These are phyloP conservation scores for Populus simonii DNA, from an alignment of 345 rosid species.

Conservation along the genomic window DNA sequence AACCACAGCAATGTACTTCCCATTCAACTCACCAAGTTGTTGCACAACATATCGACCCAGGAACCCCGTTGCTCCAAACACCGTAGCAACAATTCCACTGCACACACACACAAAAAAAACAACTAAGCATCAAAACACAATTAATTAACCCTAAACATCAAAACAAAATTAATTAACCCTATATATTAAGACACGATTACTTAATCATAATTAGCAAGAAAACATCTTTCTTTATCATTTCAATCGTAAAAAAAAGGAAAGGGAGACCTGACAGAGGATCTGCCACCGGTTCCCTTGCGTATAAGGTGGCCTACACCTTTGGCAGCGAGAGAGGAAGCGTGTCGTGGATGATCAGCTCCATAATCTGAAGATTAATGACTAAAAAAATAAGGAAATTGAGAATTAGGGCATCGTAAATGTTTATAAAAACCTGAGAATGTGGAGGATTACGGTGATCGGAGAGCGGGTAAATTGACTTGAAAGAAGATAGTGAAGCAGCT, in stretches of 20 bases:
- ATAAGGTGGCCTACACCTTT: conserved; percentile 76
- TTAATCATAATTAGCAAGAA: background rate
- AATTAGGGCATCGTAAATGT: background rate
- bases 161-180: too few relatives aligned
- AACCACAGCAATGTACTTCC: too few relatives aligned
- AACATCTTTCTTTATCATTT: background rate
- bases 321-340: conserved; percentile 56
- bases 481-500: conserved; percentile 39
- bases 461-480: conserved; percentile 53
- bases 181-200: too few relatives aligned
- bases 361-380: conserved; percentile 38
- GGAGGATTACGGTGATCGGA: conserved; percentile 49
- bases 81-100: conserved; percentile 95
- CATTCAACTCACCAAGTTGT: conserved; percentile 74
- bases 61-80: conserved; percentile 97
- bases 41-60: conserved; percentile 98
- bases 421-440: conserved; percentile 2
- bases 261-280: conserved; percentile 89
- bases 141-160: too few relatives aligned
- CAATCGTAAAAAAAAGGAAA: background rate
- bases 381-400: background rate
- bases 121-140: too few relatives aligned
- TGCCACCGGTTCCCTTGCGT: conserved; percentile 98
- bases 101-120: background rate
- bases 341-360: conserved; percentile 58